Conservation (phyloP, 2,329 filamentous ascomycete genomes). For the Diaporthe destruens region DNA sequence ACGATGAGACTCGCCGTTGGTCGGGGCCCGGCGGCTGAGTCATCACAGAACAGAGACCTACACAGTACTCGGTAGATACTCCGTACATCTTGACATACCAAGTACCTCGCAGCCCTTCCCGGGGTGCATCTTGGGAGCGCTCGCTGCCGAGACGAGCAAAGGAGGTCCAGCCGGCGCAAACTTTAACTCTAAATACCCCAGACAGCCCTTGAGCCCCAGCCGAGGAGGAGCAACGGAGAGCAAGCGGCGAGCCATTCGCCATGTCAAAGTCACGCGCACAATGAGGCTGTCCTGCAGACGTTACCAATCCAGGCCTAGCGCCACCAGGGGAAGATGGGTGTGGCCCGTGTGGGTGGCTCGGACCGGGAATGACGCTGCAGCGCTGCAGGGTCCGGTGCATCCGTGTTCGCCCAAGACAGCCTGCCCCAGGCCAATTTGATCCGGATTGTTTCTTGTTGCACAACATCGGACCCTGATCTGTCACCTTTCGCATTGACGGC, state of each 20-base stretch:
- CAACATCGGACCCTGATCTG: slow-evolving; percentile 17
- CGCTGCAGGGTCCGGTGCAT: slow-evolving; percentile 9
- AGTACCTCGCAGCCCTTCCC: too few relatives aligned
- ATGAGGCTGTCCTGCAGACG: too few relatives aligned
- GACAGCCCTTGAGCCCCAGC: neutral
- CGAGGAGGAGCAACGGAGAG: neutral
- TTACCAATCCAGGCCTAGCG: neutral
- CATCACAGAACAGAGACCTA: neutral
- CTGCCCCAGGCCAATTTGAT: neutral
- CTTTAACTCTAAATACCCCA: neutral
- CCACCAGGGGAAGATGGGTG: neutral
- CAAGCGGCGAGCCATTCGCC: too few relatives aligned
- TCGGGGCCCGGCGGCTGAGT: slow-evolving; percentile 13
- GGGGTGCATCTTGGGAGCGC: neutral
- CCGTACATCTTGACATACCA: too few relatives aligned
- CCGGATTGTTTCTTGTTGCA: slow-evolving; percentile 14
- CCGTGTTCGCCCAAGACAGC: neutral
- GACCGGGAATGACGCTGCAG: slow-evolving; percentile 21
- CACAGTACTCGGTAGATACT: too few relatives aligned
- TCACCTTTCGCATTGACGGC: slow-evolving; percentile 9
- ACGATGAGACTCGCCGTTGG: slow-evolving; percentile 16
- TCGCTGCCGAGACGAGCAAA: neutral
- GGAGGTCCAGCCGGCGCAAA: neutral
- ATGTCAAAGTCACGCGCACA: too few relatives aligned
- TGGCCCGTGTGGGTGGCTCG: neutral